phyloP scores from a whole-genome alignment of 75 land plant species.

The Cryptomeria japonica region DNA sequence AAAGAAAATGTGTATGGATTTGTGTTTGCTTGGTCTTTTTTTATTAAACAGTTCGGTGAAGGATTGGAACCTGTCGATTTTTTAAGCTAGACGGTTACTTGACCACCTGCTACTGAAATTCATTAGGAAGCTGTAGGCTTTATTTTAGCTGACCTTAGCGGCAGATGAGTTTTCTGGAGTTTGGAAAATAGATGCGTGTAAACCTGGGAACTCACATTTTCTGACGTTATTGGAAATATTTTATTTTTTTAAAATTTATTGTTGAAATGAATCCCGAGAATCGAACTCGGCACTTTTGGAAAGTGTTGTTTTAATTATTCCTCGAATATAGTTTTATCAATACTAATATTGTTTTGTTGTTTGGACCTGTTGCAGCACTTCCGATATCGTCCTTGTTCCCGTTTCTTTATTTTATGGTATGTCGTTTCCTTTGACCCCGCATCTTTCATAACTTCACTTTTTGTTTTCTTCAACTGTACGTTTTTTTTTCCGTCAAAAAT shows the following conservation, averaged over 20 bases:
- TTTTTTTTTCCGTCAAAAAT: not conserved
- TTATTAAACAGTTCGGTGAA: too few species aligned
- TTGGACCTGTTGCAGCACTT: constrained; percentile 36
- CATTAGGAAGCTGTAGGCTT: not conserved
- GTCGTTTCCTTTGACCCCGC: constrained; percentile 6
- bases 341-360: not conserved
- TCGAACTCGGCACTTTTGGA: not conserved
- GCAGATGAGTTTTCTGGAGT: not conserved
- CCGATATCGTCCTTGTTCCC: constrained; percentile 58
- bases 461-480: not conserved
- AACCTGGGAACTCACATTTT: not conserved
- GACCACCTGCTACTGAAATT: too few species aligned
- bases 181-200: not conserved
- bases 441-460: not conserved
- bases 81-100: not conserved
- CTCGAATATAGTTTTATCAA: not conserved
- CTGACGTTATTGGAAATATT: not conserved
- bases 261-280: not conserved
- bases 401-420: constrained; percentile 58
- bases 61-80: too few species aligned
- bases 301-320: not conserved
- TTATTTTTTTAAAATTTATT: constrained; percentile 1
- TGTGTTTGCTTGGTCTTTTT: not conserved
- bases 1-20: too few species aligned
- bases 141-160: too few species aligned